Percentiles rank a stretch among this genome's conserved stretches.
These are phyloP conservation scores for Crithidia thermophila DNA, from an alignment of 208 protist species.

Conservation along the genomic window DNA sequence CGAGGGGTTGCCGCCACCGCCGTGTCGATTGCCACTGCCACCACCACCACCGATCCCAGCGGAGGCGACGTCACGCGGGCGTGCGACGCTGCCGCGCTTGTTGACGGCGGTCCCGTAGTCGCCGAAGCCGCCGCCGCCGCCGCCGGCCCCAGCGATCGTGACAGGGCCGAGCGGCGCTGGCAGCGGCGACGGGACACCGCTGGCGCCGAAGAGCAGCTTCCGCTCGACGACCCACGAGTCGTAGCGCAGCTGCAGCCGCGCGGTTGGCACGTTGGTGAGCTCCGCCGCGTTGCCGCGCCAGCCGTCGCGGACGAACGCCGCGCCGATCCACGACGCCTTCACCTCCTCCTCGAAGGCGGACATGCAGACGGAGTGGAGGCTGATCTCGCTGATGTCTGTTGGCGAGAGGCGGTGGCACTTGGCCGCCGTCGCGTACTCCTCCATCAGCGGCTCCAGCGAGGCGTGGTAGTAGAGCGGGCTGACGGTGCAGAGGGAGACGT, in stretches of 20 bases:
- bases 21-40: too few species aligned
- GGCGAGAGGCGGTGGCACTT: slow-evolving; percentile 73
- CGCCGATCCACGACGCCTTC: slow-evolving; percentile 73
- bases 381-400: slow-evolving; percentile 87
- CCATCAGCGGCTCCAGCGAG: slow-evolving; percentile 81
- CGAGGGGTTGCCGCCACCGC: too few species aligned
- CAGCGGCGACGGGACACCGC: not conserved
- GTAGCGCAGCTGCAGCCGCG: slow-evolving; percentile 70
- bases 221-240: slow-evolving; percentile 75
- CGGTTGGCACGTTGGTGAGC: slow-evolving; percentile 69
- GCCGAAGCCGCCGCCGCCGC: not conserved
- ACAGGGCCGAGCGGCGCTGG: too few species aligned
- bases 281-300: slow-evolving; percentile 63
- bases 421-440: slow-evolving; percentile 85
- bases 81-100: slow-evolving; percentile 2
- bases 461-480: slow-evolving; percentile 95
- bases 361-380: slow-evolving; percentile 83
- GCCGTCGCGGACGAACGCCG: slow-evolving; percentile 58
- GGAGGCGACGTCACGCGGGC: too few species aligned
- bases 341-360: slow-evolving; percentile 69
- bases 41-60: too few species aligned
- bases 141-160: slow-evolving; percentile 1
- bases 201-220: slow-evolving; percentile 23
- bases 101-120: not conserved
- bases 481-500: slow-evolving; percentile 96